A percentile compares a stretch with the other conserved stretches of the same genome.
These are phyloP conservation scores for Globisporangium rhizosaccharum DNA, from an alignment of 352 stramenopile species.

Conservation along the genomic window DNA sequence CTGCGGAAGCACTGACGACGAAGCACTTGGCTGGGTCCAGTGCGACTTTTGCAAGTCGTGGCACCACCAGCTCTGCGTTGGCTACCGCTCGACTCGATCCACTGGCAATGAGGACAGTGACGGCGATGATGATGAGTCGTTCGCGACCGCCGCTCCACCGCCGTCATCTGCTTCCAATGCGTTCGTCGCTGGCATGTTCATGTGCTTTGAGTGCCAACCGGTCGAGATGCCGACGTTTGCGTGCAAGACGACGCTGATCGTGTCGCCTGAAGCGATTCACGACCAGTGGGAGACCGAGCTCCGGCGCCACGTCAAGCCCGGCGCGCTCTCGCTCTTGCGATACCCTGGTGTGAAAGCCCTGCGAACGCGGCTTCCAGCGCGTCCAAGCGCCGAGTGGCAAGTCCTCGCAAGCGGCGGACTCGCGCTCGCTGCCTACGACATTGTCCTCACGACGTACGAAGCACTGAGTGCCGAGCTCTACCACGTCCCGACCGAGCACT, in stretches of 20 bases:
- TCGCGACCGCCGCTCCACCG: background rate
- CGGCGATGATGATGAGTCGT: background rate
- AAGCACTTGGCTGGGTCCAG: conserved; percentile 37
- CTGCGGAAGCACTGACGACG: conserved; percentile 34
- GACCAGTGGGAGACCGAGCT: conserved; percentile 90
- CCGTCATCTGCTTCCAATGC: background rate
- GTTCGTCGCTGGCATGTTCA: conserved; percentile 26
- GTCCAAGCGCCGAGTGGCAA: conserved; percentile 47
- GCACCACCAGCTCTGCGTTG: conserved; percentile 66
- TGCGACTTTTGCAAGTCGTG: conserved; percentile 48
- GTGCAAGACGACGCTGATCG: conserved; percentile 88
- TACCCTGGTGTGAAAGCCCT: conserved; percentile 57
- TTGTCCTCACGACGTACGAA: conserved; percentile 91
- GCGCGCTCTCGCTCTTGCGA: conserved; percentile 39
- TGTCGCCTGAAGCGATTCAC: conserved; percentile 88
- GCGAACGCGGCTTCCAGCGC: conserved; percentile 22
- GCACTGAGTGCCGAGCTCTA: conserved; percentile 77
- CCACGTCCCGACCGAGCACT: conserved; percentile 45
- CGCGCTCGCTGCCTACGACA: conserved; percentile 74
- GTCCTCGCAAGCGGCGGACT: conserved; percentile 37
- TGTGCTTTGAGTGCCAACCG: conserved; percentile 63
- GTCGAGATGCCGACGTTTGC: conserved; percentile 28
- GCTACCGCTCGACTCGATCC: conserved; percentile 13
- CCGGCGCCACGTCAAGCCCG: conserved; percentile 59
- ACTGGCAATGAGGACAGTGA: background rate